These are phyloP conservation scores for Evernia prunastri DNA, from an alignment of 495 filamentous ascomycete genomes.

Conservation along the genomic window DNA sequence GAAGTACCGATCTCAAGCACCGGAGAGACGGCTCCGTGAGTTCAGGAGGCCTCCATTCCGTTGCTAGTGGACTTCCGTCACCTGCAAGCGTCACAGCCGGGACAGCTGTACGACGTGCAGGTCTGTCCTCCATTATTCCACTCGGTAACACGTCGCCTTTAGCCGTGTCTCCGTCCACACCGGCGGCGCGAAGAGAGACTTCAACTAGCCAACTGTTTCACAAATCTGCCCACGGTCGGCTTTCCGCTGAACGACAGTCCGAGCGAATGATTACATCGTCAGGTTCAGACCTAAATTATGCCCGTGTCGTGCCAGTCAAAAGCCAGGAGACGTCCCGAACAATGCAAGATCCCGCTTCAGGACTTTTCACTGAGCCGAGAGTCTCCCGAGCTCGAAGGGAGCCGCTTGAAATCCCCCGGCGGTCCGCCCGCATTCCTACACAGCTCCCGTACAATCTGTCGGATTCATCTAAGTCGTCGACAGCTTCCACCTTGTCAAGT, in stretches of 20 bases:
- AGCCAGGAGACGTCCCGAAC: background rate
- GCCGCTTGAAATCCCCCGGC: background rate
- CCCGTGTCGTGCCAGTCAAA: background rate
- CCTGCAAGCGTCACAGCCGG: slow-evolving; percentile 13
- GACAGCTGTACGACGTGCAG: slow-evolving; percentile 1
- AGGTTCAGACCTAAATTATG: background rate
- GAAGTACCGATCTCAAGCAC: background rate
- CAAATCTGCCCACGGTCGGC: background rate
- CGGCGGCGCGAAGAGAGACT: slow-evolving; percentile 2
- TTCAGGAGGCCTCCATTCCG: slow-evolving; percentile 11
- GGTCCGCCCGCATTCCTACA: slow-evolving; percentile 1
- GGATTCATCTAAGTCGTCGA: slow-evolving; percentile 17
- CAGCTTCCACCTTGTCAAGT: slow-evolving; percentile 9
- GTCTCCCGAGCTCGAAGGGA: background rate
- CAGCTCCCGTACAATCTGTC: slow-evolving; percentile 8
- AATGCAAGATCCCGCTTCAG: background rate
- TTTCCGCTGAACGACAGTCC: slow-evolving; percentile 4
- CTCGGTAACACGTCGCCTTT: slow-evolving; percentile 9
- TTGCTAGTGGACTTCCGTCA: slow-evolving; percentile 15
- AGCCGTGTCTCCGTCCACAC: slow-evolving; percentile 15
- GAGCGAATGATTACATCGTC: slow-evolving; percentile 1
- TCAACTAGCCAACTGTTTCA: background rate
- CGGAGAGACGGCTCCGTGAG: slow-evolving; percentile 14
- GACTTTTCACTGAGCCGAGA: background rate
- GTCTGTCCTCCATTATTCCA: slow-evolving; percentile 10